Conservation (phyloP, 2,329 filamentous ascomycete genomes). For the Hymenoscyphus albidus region DNA sequence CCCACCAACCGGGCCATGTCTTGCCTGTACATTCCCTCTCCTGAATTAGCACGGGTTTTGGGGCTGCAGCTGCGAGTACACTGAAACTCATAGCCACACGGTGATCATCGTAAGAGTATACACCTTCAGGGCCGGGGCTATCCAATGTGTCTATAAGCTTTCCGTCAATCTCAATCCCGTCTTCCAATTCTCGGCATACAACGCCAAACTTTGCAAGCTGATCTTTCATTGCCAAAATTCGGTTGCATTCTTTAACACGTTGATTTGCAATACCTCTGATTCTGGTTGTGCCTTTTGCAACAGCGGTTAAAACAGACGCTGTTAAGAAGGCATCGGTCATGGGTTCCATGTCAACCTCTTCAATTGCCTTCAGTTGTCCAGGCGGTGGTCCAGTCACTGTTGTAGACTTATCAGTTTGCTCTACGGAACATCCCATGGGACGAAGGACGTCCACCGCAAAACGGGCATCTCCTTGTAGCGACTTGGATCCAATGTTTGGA, state of each 20-base stretch:
- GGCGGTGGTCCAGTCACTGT: slow-evolving; percentile 84
- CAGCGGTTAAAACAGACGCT: slow-evolving; percentile 86
- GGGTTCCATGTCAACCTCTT: slow-evolving; percentile 93
- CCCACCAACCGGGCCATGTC: slow-evolving; percentile 99
- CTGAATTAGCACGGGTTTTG: slow-evolving; percentile 69
- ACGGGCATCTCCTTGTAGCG: slow-evolving; percentile 88
- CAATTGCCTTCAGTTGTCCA: slow-evolving; percentile 69
- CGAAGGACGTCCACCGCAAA: slow-evolving; percentile 86
- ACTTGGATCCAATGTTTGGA: slow-evolving; percentile 89
- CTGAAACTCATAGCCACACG: slow-evolving; percentile 98
- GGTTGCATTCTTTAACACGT: slow-evolving; percentile 96
- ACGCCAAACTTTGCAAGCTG: slow-evolving; percentile 94
- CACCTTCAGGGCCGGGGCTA: slow-evolving; percentile 59
- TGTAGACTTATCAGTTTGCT: slow-evolving; percentile 80
- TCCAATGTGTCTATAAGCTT: slow-evolving; percentile 45
- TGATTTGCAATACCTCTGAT: slow-evolving; percentile 97
- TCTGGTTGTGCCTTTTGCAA: slow-evolving; percentile 75
- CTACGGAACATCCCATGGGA: slow-evolving; percentile 90
- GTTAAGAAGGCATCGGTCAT: slow-evolving; percentile 99
- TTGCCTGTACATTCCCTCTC: slow-evolving; percentile 94
- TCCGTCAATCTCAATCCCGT: slow-evolving; percentile 77
- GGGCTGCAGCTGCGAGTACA: slow-evolving; percentile 71
- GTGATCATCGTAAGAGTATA: slow-evolving; percentile 96
- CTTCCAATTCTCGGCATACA: slow-evolving; percentile 78
- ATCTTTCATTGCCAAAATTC: slow-evolving; percentile 91